Conservation (phyloP, 1,284 basidiomycete genomes). For the Sporisorium scitamineum region DNA sequence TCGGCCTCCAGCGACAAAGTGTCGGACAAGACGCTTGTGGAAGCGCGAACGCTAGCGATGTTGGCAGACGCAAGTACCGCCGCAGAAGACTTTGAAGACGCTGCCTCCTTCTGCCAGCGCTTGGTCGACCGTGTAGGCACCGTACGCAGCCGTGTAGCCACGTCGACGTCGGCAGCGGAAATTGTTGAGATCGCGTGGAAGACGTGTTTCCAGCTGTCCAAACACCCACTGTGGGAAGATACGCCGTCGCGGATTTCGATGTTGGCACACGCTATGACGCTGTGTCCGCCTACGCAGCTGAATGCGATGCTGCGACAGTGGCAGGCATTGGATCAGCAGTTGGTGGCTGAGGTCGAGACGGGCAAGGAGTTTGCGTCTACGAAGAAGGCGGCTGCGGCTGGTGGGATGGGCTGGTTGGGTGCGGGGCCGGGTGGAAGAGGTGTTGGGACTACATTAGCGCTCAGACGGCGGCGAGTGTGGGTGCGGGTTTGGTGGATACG, state of each 20-base stretch:
- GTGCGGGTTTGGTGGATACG: constrained; percentile 24
- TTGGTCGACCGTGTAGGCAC: constrained; percentile 22
- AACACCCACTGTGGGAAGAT: constrained; percentile 47
- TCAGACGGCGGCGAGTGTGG: constrained; percentile 22
- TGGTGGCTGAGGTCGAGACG: constrained; percentile 19
- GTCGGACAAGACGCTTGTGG: constrained; percentile 15
- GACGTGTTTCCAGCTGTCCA: constrained; percentile 37
- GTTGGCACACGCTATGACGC: constrained; percentile 31
- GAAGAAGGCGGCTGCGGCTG: constrained; percentile 12
- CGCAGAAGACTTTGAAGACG: constrained; percentile 36
- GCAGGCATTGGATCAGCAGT: constrained; percentile 24
- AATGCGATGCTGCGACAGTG: constrained; percentile 31
- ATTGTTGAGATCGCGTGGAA: constrained; percentile 35
- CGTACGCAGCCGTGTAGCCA: constrained; percentile 1
- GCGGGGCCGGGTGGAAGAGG: background rate
- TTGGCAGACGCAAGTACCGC: constrained; percentile 39
- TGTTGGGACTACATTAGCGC: constrained; percentile 8
- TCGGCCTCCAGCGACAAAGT: background rate
- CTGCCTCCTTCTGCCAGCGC: constrained; percentile 25
- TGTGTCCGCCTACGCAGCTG: constrained; percentile 33
- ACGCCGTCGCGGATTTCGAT: constrained; percentile 30
- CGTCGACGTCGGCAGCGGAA: background rate
- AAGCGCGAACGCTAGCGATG: constrained; percentile 46
- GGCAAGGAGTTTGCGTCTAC: constrained; percentile 24
- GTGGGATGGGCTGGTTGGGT: background rate